A percentile compares a stretch with the other conserved stretches of the same genome.
Evolutionary conservation across 495 filamentous ascomycete species (phyloP).

Genomic region (Penicillium samsonianum): DNA sequence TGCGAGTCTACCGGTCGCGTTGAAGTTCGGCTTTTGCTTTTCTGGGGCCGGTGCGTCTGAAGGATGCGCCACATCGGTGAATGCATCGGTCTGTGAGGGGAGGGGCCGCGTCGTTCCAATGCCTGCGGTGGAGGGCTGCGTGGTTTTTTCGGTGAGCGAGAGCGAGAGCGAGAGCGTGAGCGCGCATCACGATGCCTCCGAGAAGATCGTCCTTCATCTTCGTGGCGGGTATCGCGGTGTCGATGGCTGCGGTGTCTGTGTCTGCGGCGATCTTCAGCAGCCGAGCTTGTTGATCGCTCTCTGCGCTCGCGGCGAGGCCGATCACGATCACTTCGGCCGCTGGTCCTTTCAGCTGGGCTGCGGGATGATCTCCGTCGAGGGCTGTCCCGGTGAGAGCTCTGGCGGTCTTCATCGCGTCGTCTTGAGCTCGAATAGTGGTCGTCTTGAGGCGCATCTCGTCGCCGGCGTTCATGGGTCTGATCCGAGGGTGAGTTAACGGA

Average conservation of each 20-base stretch:
- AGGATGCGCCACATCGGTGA: constrained; percentile 52
- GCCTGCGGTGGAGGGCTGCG: constrained; percentile 30
- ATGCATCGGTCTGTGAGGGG: constrained; percentile 71
- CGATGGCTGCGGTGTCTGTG: constrained; percentile 36
- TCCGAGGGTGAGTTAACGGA: constrained; percentile 25
- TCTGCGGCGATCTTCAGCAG: constrained; percentile 32
- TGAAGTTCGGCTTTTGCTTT: constrained; percentile 88
- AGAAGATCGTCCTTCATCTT: constrained; percentile 28
- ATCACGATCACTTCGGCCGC: constrained; percentile 29
- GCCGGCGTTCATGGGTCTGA: constrained; percentile 30
- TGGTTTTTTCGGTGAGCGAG: constrained; percentile 38
- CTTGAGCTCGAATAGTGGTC: constrained; percentile 32
- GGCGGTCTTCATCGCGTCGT: constrained; percentile 32
- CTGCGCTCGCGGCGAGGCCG: constrained; percentile 30
- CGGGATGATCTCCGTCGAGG: constrained; percentile 27
- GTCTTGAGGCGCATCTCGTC: constrained; percentile 23
- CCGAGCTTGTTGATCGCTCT: constrained; percentile 27
- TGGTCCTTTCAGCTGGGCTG: constrained; percentile 19
- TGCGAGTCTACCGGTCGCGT: constrained; percentile 76
- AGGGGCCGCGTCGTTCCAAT: constrained; percentile 53
- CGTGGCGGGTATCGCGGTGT: constrained; percentile 32
- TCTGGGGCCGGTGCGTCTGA: constrained; percentile 45
- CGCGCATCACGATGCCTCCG: constrained; percentile 30
- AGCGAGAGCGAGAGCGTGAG: constrained; percentile 35
- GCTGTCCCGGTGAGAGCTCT: constrained; percentile 35